Evolutionary conservation across 345 rosid genomes (phyloP).

Genomic region (Linum lewisii): DNA sequence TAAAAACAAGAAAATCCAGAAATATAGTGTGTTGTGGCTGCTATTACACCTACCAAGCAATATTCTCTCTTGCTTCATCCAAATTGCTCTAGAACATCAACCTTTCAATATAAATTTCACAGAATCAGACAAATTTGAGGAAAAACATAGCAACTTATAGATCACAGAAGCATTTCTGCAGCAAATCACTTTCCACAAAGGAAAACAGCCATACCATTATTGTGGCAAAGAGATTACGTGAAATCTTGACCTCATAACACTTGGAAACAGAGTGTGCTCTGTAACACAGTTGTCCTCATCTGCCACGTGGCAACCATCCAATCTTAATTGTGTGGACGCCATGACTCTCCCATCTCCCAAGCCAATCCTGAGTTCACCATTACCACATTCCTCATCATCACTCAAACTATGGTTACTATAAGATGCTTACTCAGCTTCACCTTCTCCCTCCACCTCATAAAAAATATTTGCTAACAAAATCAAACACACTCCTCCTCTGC

Average conservation of each 20-base stretch:
- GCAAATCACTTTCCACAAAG: not conserved
- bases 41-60: too few species aligned
- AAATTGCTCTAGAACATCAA: not conserved
- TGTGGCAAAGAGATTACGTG: conserved; percentile 20
- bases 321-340: conserved; percentile 43
- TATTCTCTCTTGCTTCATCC: not conserved
- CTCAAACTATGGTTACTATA: conserved; percentile 17
- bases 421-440: conserved; percentile 10
- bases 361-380: conserved; percentile 16
- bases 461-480: not conserved
- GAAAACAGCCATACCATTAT: not conserved
- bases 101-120: not conserved
- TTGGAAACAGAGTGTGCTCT: not conserved
- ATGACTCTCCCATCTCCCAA: conserved; percentile 5
- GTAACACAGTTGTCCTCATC: not conserved
- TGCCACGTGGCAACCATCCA: conserved; percentile 35
- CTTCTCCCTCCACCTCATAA: not conserved
- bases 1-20: too few species aligned
- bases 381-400: conserved; percentile 27
- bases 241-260: conserved; percentile 13
- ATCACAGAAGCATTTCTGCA: not conserved
- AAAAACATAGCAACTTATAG: not conserved
- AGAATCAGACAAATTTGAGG: not conserved
- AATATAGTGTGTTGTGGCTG: too few species aligned
- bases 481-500: not conserved